Evolutionary conservation across 371 early-diverging fungal species (phyloP), one percentile per base, ranked within the genome.

Genomic region (Mucor indicus): DNA sequence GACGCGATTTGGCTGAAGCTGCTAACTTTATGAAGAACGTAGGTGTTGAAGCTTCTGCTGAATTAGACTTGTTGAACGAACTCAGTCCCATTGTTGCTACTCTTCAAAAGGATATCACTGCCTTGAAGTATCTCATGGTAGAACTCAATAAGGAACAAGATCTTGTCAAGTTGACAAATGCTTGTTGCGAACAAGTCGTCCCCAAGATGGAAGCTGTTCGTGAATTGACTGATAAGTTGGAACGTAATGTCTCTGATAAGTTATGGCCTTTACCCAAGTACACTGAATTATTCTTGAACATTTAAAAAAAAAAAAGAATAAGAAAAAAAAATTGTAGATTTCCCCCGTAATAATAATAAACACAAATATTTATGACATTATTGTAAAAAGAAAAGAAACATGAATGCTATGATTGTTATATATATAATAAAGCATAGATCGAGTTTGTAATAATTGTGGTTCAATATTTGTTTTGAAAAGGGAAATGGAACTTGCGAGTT

Each of bases 261-360:
- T 77, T 72, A 67, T 98, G 95, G 91, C 93, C 95, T 35, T 80
- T 90, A 72, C 98, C 98, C 76, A 95, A 92, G 78, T 96, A 95
- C 84, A 83, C 87, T 35, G 96, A 98, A 71, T 77, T 98, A 25
- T 78, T 98, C 50, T 90, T n/a, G n/a, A n/a, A n/a, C n/a, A n/a
- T n/a, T n/a, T n/a, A n/a, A n/a, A n/a, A n/a, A n/a, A n/a, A n/a
- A n/a, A n/a, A n/a, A n/a, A n/a, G n/a, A n/a, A n/a, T n/a, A n/a
- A n/a, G n/a, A n/a, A n/a, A n/a, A n/a, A n/a, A n/a, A n/a, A n/a
- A n/a, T n/a, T n/a, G n/a, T n/a, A n/a, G n/a, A n/a, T n/a, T n/a
- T n/a, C n/a, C n/a, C n/a, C n/a, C n/a, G n/a, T n/a, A n/a, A n/a
- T n/a, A n/a, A n/a, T n/a, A n/a, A n/a, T n/a, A n/a, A n/a, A n/a